Conservation (phyloP, 768 basidiomycete genomes). For the Hypholoma sublateritium region DNA sequence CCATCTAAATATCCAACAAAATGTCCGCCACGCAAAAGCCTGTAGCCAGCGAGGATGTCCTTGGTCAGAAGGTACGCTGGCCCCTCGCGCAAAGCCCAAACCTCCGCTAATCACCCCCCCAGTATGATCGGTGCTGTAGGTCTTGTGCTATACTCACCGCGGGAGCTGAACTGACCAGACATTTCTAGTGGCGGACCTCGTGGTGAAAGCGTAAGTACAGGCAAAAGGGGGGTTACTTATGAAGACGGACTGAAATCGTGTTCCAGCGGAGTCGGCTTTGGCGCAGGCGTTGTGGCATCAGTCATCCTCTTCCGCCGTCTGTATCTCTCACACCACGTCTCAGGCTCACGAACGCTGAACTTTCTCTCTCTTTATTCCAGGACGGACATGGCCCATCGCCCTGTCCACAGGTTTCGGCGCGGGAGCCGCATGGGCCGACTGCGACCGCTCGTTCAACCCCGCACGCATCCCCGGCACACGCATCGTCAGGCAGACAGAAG, state of each 20-base stretch:
- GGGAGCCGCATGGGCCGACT: conserved; percentile 88
- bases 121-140: conserved; percentile 89
- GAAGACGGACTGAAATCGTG: conserved; percentile 6
- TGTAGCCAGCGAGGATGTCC: conserved; percentile 84
- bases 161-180: conserved; percentile 11
- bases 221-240: background rate
- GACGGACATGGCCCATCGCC: conserved; percentile 91
- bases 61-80: conserved; percentile 80
- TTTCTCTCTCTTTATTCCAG: conserved; percentile 36
- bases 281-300: conserved; percentile 84
- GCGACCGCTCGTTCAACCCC: conserved; percentile 91
- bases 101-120: conserved; percentile 16
- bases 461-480: conserved; percentile 84
- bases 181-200: conserved; percentile 32
- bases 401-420: conserved; percentile 85
- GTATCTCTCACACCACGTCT: conserved; percentile 31
- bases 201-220: conserved; percentile 79
- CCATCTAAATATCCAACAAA: conserved; percentile 6
- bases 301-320: conserved; percentile 90
- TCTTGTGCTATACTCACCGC: conserved; percentile 23
- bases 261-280: conserved; percentile 81
- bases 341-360: background rate
- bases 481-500: conserved; percentile 50
- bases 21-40: conserved; percentile 63
- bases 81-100: background rate